These are phyloP conservation scores for Lactarius indigo DNA, from an alignment of 768 basidiomycete species.

Conservation along the genomic window DNA sequence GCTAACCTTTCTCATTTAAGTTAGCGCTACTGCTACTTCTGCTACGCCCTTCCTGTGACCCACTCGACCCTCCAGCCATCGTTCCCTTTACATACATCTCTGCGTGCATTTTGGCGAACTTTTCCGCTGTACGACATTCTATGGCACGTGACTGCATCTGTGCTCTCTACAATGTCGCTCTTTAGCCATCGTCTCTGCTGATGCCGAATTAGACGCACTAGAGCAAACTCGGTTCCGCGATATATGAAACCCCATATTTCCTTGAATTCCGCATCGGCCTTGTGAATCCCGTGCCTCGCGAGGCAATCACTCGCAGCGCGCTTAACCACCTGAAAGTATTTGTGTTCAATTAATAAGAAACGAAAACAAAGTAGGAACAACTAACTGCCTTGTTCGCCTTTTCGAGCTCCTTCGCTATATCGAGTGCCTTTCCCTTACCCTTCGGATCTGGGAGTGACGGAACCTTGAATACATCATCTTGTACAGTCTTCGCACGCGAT, in stretches of 20 bases:
- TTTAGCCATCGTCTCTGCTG: background rate
- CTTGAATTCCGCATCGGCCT: constrained; percentile 27
- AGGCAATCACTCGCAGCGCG: constrained; percentile 34
- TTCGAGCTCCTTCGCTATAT: constrained; percentile 44
- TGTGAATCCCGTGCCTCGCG: constrained; percentile 22
- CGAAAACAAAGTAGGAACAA: background rate
- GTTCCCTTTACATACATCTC: constrained; percentile 25
- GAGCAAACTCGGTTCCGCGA: constrained; percentile 28
- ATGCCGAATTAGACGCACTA: constrained; percentile 19
- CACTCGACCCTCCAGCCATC: constrained; percentile 1
- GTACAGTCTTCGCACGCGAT: constrained; percentile 21
- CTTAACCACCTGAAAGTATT: constrained; percentile 37
- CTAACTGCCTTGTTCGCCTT: constrained; percentile 60
- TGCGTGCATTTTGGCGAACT: constrained; percentile 22
- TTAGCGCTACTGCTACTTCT: constrained; percentile 14
- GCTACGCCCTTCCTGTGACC: constrained; percentile 14
- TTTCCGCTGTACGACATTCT: constrained; percentile 19
- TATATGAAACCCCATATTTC: constrained; percentile 27
- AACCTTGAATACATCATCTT: constrained; percentile 26
- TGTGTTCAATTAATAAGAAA: background rate
- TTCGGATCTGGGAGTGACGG: constrained; percentile 25
- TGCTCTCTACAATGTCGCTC: constrained; percentile 8
- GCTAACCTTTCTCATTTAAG: constrained; percentile 9
- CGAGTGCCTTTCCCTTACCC: constrained; percentile 34
- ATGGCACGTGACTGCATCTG: constrained; percentile 26